phyloP scores from a whole-genome alignment of 768 basidiomycete genomes.

The Antrodiella citrinella region DNA sequence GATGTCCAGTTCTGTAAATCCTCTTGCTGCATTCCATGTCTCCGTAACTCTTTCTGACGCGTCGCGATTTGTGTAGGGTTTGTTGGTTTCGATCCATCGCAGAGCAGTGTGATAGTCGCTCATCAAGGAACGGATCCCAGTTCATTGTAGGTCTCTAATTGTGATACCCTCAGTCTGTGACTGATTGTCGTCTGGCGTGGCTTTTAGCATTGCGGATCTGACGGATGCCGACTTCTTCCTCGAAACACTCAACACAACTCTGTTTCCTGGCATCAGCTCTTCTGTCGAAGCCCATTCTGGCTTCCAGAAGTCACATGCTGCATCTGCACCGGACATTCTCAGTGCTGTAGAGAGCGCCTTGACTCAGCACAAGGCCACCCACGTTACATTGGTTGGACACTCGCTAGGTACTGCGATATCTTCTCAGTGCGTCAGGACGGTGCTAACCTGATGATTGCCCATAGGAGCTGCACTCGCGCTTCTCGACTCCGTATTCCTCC shows the following conservation, averaged over 20 bases:
- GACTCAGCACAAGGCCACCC: conserved; percentile 24
- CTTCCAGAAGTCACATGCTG: conserved; percentile 35
- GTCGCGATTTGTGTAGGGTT: conserved; percentile 28
- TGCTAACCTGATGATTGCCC: not conserved
- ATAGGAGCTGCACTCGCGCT: conserved; percentile 45
- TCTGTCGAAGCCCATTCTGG: conserved; percentile 37
- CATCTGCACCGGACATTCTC: conserved; percentile 34
- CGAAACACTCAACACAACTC: conserved; percentile 24
- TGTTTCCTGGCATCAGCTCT: conserved; percentile 44
- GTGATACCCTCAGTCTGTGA: not conserved
- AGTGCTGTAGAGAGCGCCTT: conserved; percentile 36
- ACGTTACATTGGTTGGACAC: conserved; percentile 39
- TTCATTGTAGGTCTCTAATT: conserved; percentile 20
- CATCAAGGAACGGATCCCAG: conserved; percentile 30
- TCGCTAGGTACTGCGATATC: conserved; percentile 25
- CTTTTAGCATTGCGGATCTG: conserved; percentile 18
- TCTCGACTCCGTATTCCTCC: conserved; percentile 42
- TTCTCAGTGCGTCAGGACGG: not conserved
- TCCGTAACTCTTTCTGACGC: not conserved
- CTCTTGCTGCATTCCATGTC: not conserved
- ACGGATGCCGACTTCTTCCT: conserved; percentile 37
- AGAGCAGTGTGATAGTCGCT: conserved; percentile 28
- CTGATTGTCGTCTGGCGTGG: not conserved
- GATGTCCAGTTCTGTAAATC: conserved; percentile 31
- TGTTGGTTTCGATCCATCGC: conserved; percentile 40